These are phyloP conservation scores for Aegilops speltoides DNA, from an alignment of 176 grass and related monocot species.

Conservation along the genomic window DNA sequence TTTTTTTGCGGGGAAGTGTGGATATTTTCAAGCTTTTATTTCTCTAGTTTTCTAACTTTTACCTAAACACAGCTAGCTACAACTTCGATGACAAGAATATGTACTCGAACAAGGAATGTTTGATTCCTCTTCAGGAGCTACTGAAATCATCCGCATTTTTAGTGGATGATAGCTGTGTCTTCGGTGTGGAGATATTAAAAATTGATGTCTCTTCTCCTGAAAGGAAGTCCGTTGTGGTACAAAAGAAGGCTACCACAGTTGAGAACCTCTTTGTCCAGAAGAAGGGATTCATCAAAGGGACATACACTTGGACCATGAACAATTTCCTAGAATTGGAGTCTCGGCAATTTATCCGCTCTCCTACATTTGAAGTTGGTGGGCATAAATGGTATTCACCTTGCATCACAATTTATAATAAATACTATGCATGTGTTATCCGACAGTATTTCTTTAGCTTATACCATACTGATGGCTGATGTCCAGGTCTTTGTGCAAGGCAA, in stretches of 20 bases:
- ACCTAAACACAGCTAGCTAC: background rate
- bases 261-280: background rate
- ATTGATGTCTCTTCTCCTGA: too few relatives aligned
- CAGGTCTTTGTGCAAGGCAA: too few relatives aligned
- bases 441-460: background rate
- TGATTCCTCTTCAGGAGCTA: conserved; percentile 24
- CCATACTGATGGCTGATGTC: too few relatives aligned
- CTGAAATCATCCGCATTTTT: conserved; percentile 28
- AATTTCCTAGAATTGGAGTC: background rate
- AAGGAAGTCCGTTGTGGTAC: too few relatives aligned
- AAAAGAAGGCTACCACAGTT: too few relatives aligned
- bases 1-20: too few relatives aligned
- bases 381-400: conserved; percentile 19
- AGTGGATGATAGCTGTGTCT: conserved; percentile 35
- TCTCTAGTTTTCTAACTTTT: background rate
- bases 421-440: background rate
- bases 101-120: background rate
- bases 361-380: conserved; percentile 14
- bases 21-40: background rate
- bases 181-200: conserved; percentile 30
- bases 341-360: background rate
- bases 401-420: background rate
- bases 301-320: conserved; percentile 30
- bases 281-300: conserved; percentile 28
- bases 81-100: background rate